These are phyloP conservation scores for Ulota crispa DNA, from an alignment of 225 moss, liverwort and hornwort species.

Conservation along the genomic window DNA sequence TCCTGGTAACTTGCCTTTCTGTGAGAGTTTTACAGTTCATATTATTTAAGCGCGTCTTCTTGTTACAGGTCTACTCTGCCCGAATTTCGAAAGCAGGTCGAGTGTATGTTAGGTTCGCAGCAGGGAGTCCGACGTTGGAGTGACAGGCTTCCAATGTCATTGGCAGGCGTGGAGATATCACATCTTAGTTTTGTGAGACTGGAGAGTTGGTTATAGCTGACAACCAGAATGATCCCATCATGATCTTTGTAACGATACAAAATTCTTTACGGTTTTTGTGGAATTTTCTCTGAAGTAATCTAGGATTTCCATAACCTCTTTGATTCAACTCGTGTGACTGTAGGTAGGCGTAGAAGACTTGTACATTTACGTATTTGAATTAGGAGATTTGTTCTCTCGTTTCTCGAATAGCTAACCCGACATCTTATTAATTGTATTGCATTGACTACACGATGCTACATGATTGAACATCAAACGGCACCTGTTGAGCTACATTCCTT, in stretches of 20 bases:
- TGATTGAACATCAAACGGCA: background rate
- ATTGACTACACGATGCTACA: background rate
- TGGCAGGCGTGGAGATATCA: background rate
- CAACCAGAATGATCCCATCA: background rate
- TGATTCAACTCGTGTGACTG: slow-evolving; percentile 9
- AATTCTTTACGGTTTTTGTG: slow-evolving; percentile 21
- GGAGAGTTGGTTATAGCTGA: background rate
- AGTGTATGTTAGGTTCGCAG: slow-evolving; percentile 64
- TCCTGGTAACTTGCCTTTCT: background rate
- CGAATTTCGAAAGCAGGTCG: slow-evolving; percentile 74
- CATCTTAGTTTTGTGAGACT: background rate
- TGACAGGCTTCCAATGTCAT: slow-evolving; percentile 20
- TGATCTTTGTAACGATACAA: slow-evolving; percentile 26
- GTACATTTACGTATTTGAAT: slow-evolving; percentile 22
- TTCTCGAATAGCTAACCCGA: background rate
- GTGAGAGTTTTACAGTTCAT: background rate
- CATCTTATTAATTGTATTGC: background rate
- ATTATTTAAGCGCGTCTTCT: background rate
- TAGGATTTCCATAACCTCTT: background rate
- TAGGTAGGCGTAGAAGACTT: slow-evolving; percentile 18
- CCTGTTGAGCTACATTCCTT: background rate
- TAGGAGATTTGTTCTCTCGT: background rate
- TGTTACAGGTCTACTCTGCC: slow-evolving; percentile 69
- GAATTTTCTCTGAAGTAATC: background rate
- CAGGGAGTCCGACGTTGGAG: slow-evolving; percentile 25